phyloP scores from a whole-genome alignment of 2,329 filamentous ascomycete species.

The Mycosphaerella sp. region DNA sequence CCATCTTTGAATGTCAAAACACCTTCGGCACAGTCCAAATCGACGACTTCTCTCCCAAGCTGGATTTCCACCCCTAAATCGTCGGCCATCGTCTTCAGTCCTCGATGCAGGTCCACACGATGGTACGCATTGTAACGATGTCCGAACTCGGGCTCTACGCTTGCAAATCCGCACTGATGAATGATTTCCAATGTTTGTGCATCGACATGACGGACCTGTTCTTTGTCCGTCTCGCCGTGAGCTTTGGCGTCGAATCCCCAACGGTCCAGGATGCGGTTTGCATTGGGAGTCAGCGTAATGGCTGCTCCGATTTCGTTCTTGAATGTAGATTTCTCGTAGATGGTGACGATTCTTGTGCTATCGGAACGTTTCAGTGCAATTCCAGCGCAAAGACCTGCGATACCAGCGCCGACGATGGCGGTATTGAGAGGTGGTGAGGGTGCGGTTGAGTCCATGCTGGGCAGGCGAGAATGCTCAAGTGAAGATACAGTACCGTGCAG shows the following conservation, averaged over 20 bases:
- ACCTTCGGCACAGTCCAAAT: constrained; percentile 16
- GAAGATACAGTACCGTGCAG: too few relatives aligned
- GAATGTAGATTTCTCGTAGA: constrained; percentile 30
- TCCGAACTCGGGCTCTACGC: constrained; percentile 12
- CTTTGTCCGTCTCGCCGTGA: constrained; percentile 16
- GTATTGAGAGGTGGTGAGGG: constrained; percentile 10
- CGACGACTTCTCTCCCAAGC: constrained; percentile 14
- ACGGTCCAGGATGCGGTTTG: constrained; percentile 29
- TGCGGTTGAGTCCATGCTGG: background rate
- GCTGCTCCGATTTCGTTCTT: constrained; percentile 41
- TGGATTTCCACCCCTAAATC: constrained; percentile 10
- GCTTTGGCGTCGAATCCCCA: constrained; percentile 34
- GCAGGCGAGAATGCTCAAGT: too few relatives aligned
- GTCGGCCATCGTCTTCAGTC: constrained; percentile 13
- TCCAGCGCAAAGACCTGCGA: constrained; percentile 23
- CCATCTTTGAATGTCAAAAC: constrained; percentile 14
- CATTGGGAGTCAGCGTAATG: constrained; percentile 38
- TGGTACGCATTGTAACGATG: constrained; percentile 19
- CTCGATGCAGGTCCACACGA: constrained; percentile 21
- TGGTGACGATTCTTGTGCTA: constrained; percentile 13
- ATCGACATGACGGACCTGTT: constrained; percentile 6
- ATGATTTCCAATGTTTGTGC: constrained; percentile 6
- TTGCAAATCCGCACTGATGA: constrained; percentile 5
- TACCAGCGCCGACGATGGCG: constrained; percentile 23
- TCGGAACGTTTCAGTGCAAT: constrained; percentile 19